Conservation (phyloP, 768 basidiomycete genomes). For the Phallus indusiatus region DNA sequence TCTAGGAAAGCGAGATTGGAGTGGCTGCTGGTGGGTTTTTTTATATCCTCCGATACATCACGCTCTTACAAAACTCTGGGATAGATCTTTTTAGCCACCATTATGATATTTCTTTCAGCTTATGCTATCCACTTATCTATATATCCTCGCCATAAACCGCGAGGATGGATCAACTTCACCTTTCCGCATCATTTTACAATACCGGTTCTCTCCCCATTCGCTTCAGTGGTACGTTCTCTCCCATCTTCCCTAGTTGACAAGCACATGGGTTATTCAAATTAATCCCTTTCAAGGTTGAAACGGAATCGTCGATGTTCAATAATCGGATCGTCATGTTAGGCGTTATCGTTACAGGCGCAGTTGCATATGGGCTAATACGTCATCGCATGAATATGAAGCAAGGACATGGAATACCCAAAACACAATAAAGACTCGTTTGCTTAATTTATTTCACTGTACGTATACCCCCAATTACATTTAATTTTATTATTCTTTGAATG, state of each 20-base stretch:
- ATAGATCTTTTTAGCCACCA: conserved; percentile 6
- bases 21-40: conserved; percentile 37
- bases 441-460: no score
- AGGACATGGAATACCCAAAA: no score
- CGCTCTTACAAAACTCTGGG: not conserved
- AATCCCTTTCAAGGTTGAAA: conserved; percentile 45
- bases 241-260: no score
- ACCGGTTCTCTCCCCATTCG: conserved; percentile 69
- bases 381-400: conserved; percentile 25
- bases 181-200: conserved; percentile 60
- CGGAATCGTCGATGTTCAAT: conserved; percentile 59
- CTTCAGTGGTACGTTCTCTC: conserved; percentile 51
- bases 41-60: not conserved
- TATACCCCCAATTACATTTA: no score
- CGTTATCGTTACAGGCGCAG: conserved; percentile 29
- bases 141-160: not conserved
- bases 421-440: no score
- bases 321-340: conserved; percentile 34
- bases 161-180: conserved; percentile 16
- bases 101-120: conserved; percentile 9
- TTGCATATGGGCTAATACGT: conserved; percentile 35
- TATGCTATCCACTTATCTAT: not conserved
- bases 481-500: no score
- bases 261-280: no score
- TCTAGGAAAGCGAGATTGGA: conserved; percentile 42